Evolutionary conservation across 192 early-diverging fungal genomes (phyloP).

Genomic region (Coemansia sp.): DNA sequence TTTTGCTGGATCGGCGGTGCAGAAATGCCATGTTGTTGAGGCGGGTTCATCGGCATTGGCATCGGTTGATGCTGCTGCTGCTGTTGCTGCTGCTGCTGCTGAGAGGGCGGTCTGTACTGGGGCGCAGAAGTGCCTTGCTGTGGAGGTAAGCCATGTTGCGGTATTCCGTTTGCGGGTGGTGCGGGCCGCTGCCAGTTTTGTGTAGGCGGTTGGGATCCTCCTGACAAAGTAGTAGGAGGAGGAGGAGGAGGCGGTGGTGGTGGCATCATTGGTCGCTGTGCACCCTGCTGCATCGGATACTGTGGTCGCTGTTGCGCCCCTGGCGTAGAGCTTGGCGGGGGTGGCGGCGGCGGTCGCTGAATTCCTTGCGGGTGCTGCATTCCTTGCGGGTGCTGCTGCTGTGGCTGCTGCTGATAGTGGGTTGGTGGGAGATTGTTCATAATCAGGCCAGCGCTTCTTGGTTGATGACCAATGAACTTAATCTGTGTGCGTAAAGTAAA

Average conservation of each 20-base stretch:
- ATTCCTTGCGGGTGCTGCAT: constrained; percentile 12
- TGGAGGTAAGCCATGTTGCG: constrained; percentile 36
- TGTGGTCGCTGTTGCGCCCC: constrained; percentile 20
- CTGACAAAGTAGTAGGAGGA: background rate
- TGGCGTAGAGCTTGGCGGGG: constrained; percentile 10
- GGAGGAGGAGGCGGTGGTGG: constrained; percentile 18
- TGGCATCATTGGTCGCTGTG: constrained; percentile 17
- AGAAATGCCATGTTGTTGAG: constrained; percentile 1
- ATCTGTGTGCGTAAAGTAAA: constrained; percentile 6
- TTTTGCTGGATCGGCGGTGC: constrained; percentile 22
- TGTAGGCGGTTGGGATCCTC: constrained; percentile 27
- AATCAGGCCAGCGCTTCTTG: constrained; percentile 3
- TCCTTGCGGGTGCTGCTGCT: background rate
- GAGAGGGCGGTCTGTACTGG: constrained; percentile 29
- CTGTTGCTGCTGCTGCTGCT: constrained; percentile 33
- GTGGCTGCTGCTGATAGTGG: constrained; percentile 11
- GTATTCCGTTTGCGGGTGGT: constrained; percentile 25
- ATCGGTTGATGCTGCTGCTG: no score
- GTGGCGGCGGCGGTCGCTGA: constrained; percentile 22
- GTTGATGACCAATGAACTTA: background rate
- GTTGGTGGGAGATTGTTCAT: constrained; percentile 22
- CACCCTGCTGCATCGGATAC: constrained; percentile 2
- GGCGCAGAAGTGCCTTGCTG: constrained; percentile 21
- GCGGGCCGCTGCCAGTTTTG: constrained; percentile 22
- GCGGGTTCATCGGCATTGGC: constrained; percentile 18